phyloP scores from a whole-genome alignment of 1,284 basidiomycete species.

The Pseudozyma tsukubaensis region DNA sequence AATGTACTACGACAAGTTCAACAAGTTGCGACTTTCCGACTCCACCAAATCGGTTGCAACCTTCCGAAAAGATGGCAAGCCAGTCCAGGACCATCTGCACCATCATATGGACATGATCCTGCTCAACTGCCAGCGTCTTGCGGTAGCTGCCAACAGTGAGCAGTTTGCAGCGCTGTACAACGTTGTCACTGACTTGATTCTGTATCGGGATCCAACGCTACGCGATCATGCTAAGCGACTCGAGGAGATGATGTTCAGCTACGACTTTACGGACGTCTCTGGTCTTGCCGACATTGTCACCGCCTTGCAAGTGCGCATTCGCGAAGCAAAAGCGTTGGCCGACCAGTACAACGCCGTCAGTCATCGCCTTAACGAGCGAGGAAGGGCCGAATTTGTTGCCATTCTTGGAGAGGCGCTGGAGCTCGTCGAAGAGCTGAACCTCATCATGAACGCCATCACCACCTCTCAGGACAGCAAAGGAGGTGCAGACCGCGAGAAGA shows the following conservation, averaged over 20 bases:
- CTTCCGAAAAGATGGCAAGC: slow-evolving; percentile 61
- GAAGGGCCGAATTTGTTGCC: slow-evolving; percentile 73
- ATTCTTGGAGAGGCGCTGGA: slow-evolving; percentile 81
- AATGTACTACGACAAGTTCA: slow-evolving; percentile 93
- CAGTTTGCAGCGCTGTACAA: slow-evolving; percentile 90
- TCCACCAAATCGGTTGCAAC: slow-evolving; percentile 73
- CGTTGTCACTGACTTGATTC: slow-evolving; percentile 82
- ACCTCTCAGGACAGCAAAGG: slow-evolving; percentile 74
- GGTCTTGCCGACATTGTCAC: slow-evolving; percentile 79
- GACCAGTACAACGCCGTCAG: slow-evolving; percentile 64
- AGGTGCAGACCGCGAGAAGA: slow-evolving; percentile 75
- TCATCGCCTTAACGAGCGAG: slow-evolving; percentile 72
- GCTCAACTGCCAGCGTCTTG: slow-evolving; percentile 79
- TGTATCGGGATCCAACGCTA: slow-evolving; percentile 84
- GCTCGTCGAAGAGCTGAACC: slow-evolving; percentile 82
- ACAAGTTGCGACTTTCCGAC: slow-evolving; percentile 76
- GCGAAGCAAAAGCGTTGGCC: slow-evolving; percentile 70
- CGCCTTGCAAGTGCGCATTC: slow-evolving; percentile 80
- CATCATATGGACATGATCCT: slow-evolving; percentile 86
- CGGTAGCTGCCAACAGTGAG: slow-evolving; percentile 85
- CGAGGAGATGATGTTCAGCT: slow-evolving; percentile 86
- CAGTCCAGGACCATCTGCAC: slow-evolving; percentile 76
- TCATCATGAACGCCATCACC: slow-evolving; percentile 89
- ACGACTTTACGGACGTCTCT: slow-evolving; percentile 85
- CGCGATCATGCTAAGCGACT: slow-evolving; percentile 63